Evolutionary conservation across 2,329 filamentous ascomycete genomes (phyloP).

Genomic region (Penicillium sp.): DNA sequence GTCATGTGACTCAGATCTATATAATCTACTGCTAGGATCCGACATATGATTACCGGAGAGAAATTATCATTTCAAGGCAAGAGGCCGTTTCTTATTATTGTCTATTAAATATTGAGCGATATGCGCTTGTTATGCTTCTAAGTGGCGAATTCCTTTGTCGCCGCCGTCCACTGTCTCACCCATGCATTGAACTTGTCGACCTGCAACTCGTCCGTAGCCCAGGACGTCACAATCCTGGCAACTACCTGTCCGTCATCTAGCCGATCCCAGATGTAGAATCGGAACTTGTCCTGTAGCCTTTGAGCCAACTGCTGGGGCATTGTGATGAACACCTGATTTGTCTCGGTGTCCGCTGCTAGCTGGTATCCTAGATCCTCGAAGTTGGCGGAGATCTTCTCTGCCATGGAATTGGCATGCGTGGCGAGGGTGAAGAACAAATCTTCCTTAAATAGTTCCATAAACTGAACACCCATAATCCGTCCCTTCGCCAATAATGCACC

Average conservation of each 20-base stretch:
- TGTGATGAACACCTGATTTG: constrained; percentile 57
- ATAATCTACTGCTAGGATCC: not conserved
- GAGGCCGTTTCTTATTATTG: constrained; percentile 4
- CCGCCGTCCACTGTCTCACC: constrained; percentile 32
- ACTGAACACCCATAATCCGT: constrained; percentile 55
- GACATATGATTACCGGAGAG: constrained; percentile 1
- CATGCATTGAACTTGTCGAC: constrained; percentile 44
- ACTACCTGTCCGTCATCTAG: constrained; percentile 45
- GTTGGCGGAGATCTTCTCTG: constrained; percentile 49
- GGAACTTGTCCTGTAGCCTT: constrained; percentile 48
- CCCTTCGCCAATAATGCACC: constrained; percentile 57
- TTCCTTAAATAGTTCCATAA: constrained; percentile 54
- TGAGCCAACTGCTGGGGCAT: constrained; percentile 46
- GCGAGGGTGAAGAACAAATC: constrained; percentile 55
- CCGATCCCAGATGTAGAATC: constrained; percentile 56
- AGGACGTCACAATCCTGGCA: constrained; percentile 55
- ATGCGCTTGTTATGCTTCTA: constrained; percentile 1
- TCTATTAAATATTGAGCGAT: not conserved
- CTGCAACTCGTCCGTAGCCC: constrained; percentile 53
- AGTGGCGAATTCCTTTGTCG: constrained; percentile 12
- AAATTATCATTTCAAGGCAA: not conserved
- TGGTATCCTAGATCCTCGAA: constrained; percentile 49
- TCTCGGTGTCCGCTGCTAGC: constrained; percentile 52
- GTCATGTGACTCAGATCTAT: constrained; percentile 8
- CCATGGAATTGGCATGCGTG: constrained; percentile 50